phyloP scores from a whole-genome alignment of 1,284 basidiomycete species.

The Afroboletus lepidellus region DNA sequence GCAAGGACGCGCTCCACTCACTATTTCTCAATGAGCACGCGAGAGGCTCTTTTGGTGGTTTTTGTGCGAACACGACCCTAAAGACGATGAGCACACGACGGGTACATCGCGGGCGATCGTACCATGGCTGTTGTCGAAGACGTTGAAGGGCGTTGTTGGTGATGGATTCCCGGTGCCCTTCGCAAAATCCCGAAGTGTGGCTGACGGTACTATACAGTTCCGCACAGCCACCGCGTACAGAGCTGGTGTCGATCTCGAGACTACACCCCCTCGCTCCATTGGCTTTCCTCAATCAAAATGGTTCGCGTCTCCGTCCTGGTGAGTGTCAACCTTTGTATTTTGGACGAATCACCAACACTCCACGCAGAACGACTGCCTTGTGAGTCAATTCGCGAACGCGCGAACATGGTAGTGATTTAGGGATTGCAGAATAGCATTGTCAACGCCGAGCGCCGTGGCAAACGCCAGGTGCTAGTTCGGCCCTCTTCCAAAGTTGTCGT shows the following conservation, averaged over 20 bases:
- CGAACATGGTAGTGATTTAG: background rate
- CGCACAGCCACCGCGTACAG: conserved; percentile 29
- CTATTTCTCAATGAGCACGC: conserved; percentile 99
- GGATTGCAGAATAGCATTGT: conserved; percentile 86
- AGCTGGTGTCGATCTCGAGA: conserved; percentile 2
- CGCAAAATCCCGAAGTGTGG: conserved; percentile 32
- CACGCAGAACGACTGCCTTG: conserved; percentile 76
- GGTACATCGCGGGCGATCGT: background rate
- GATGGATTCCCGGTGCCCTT: background rate
- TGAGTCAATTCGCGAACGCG: conserved; percentile 33
- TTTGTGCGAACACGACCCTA: conserved; percentile 99
- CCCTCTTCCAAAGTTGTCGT: conserved; percentile 96
- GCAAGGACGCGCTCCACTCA: conserved; percentile 43
- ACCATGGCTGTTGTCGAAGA: conserved; percentile 46
- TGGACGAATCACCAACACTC: background rate
- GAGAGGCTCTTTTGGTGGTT: conserved; percentile 99
- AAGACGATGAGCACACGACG: background rate
- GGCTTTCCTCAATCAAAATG: conserved; percentile 48
- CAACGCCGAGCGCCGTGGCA: conserved; percentile 97
- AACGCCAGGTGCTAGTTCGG: conserved; percentile 94
- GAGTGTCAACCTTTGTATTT: conserved; percentile 34
- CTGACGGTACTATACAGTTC: conserved; percentile 33
- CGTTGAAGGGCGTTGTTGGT: conserved; percentile 8
- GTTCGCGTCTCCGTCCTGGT: conserved; percentile 84
- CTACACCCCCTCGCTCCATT: conserved; percentile 31